Evolutionary conservation across 176 grass and related monocot genomes (phyloP).

Genomic region (Metroxylon sagu): DNA sequence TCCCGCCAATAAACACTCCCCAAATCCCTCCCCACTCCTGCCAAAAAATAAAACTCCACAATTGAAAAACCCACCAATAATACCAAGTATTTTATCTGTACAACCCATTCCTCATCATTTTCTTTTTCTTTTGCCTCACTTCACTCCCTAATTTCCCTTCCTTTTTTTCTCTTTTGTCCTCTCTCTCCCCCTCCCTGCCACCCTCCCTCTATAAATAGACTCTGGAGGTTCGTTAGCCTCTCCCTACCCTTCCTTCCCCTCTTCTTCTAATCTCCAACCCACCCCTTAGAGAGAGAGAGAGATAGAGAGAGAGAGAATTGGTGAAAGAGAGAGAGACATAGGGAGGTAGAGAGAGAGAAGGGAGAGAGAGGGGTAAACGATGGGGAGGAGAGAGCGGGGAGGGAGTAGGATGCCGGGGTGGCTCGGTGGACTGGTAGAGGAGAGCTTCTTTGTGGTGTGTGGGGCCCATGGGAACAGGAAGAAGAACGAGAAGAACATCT

Average conservation of each 20-base stretch:
- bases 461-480: background rate
- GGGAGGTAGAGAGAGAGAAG: background rate
- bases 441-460: conserved; percentile 17
- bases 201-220: conserved; percentile 40
- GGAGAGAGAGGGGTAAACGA: background rate
- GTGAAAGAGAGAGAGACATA: background rate
- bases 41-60: too few species aligned
- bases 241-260: background rate
- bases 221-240: conserved; percentile 10
- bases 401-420: conserved; percentile 8
- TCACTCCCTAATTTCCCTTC: too few species aligned
- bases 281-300: too few species aligned
- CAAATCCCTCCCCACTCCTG: too few species aligned
- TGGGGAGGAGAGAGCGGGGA: conserved; percentile 8
- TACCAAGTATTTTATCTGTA: too few species aligned
- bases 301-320: background rate
- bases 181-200: background rate
- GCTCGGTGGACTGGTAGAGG: conserved; percentile 10
- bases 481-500: conserved; percentile 25
- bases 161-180: too few species aligned
- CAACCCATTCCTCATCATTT: too few species aligned
- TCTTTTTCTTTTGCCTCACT: too few species aligned
- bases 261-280: background rate
- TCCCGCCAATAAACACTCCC: too few species aligned
- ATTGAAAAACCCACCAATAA: too few species aligned